Evolutionary conservation across 2,329 filamentous ascomycete species (phyloP).

Genomic region (Colletotrichum orchidophilum): DNA sequence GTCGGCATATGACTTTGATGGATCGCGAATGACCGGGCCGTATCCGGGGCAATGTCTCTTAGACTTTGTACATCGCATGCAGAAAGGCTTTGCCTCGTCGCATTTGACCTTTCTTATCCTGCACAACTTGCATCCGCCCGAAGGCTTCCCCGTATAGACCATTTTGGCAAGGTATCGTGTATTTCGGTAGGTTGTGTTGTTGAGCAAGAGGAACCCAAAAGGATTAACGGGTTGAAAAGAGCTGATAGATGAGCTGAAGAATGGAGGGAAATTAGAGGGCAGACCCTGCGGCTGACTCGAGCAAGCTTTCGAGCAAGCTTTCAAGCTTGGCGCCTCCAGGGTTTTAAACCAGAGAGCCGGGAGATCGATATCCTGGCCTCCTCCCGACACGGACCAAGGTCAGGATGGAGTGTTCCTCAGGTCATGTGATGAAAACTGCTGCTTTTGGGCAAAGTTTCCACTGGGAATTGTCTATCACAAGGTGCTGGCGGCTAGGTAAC

Average conservation of each 20-base stretch:
- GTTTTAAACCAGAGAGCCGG: background rate
- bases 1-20: slow-evolving; percentile 34
- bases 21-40: slow-evolving; percentile 37
- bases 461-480: background rate
- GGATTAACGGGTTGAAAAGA: background rate
- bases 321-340: background rate
- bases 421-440: background rate
- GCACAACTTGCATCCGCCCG: slow-evolving; percentile 38
- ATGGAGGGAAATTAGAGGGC: background rate
- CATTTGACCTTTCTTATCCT: slow-evolving; percentile 67
- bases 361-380: background rate
- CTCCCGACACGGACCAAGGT: slow-evolving; percentile 17
- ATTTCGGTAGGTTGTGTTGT: background rate
- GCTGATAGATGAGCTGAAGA: background rate
- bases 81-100: slow-evolving; percentile 63
- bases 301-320: slow-evolving; percentile 23
- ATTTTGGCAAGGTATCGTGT: slow-evolving; percentile 13
- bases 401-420: background rate
- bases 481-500: background rate
- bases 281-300: slow-evolving; percentile 7
- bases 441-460: too few relatives aligned
- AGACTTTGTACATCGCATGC: slow-evolving; percentile 58
- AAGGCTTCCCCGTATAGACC: slow-evolving; percentile 39
- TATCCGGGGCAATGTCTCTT: slow-evolving; percentile 38
- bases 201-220: background rate